Conservation (phyloP, 1,284 basidiomycete species). For the Cutaneotrichosporon daszewskae region DNA sequence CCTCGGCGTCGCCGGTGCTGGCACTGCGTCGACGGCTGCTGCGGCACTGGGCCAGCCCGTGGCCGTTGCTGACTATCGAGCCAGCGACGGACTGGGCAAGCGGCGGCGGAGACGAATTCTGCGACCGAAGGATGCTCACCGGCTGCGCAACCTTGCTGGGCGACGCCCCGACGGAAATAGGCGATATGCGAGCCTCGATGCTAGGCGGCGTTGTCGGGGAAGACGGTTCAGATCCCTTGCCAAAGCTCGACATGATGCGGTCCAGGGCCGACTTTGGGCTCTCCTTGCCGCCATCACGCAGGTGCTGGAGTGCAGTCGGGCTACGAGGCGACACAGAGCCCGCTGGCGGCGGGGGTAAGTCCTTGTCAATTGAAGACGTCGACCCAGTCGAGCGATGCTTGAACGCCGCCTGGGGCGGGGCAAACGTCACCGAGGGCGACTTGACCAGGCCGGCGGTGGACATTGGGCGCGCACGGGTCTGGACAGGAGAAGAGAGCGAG, state of each 20-base stretch:
- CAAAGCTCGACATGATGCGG: conserved; percentile 22
- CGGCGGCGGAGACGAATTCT: not conserved
- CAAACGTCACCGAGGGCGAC: conserved; percentile 1
- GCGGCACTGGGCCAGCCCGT: conserved; percentile 11
- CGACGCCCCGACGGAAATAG: not conserved
- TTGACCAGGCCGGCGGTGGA: not conserved
- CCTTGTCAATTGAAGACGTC: conserved; percentile 1
- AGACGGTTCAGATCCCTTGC: conserved; percentile 1
- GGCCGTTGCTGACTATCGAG: conserved; percentile 10
- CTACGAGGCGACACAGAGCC: not conserved
- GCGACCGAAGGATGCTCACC: conserved; percentile 10
- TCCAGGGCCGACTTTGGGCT: conserved; percentile 42
- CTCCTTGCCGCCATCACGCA: conserved; percentile 5
- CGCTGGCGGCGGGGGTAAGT: not conserved
- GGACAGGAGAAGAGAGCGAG: not conserved
- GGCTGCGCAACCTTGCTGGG: conserved; percentile 11
- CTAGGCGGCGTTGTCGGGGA: not conserved
- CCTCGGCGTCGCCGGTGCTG: conserved; percentile 28
- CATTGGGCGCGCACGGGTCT: not conserved
- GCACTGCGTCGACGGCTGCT: conserved; percentile 37
- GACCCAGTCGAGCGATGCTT: not conserved
- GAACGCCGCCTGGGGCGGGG: conserved; percentile 1
- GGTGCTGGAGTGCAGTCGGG: conserved; percentile 4
- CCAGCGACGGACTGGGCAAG: conserved; percentile 3
- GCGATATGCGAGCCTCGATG: not conserved